Conservation (phyloP, 2,329 filamentous ascomycete genomes). For the Mycosphaerella sp. region DNA sequence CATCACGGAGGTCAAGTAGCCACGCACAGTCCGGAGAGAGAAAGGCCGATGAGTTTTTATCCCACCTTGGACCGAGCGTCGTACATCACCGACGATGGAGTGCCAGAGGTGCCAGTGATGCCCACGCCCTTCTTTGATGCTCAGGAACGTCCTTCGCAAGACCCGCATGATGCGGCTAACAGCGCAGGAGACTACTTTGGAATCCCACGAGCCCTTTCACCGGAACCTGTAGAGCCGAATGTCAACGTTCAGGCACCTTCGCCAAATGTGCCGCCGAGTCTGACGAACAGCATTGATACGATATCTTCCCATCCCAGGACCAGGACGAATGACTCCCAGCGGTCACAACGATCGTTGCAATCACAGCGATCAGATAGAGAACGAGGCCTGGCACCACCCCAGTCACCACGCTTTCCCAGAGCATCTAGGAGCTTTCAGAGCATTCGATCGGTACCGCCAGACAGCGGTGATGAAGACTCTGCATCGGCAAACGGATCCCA, state of each 20-base stretch:
- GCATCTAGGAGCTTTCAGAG: constrained; percentile 41
- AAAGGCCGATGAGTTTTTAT: constrained; percentile 32
- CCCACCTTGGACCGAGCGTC: constrained; percentile 28
- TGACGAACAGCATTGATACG: constrained; percentile 33
- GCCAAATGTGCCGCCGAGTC: constrained; percentile 33
- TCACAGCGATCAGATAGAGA: constrained; percentile 20
- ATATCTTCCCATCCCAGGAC: constrained; percentile 37
- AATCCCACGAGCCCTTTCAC: constrained; percentile 41
- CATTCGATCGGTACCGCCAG: constrained; percentile 40
- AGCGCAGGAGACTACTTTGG: constrained; percentile 38
- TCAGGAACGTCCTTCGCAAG: constrained; percentile 14
- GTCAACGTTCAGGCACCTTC: constrained; percentile 40
- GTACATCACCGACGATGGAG: constrained; percentile 13
- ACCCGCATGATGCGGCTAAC: constrained; percentile 5
- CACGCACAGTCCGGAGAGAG: constrained; percentile 29
- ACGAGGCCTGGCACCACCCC: constrained; percentile 28
- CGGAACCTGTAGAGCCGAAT: constrained; percentile 41
- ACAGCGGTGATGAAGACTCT: constrained; percentile 59
- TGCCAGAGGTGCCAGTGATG: constrained; percentile 14
- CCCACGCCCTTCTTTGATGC: constrained; percentile 26
- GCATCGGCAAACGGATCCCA: constrained; percentile 52
- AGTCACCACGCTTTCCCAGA: constrained; percentile 36
- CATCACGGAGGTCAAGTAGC: constrained; percentile 5
- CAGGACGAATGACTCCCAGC: constrained; percentile 34
- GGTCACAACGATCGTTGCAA: constrained; percentile 24